These are phyloP conservation scores for Vigna angularis DNA, from an alignment of 306 rosid species.

Conservation along the genomic window DNA sequence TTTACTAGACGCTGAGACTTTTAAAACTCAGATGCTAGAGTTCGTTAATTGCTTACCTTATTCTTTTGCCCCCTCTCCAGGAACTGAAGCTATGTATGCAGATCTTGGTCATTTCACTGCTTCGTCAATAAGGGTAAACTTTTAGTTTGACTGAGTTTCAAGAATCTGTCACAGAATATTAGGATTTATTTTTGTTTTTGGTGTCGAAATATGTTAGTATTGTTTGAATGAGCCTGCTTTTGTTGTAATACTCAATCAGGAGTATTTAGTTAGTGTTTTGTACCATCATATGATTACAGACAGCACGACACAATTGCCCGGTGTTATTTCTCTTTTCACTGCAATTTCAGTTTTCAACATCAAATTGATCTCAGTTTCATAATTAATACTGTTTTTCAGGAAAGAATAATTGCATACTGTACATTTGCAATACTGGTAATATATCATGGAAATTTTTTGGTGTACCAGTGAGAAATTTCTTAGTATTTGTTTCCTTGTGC, in stretches of 20 bases:
- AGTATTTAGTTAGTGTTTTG: neutral
- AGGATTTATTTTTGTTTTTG: neutral
- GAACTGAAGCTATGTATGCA: conserved; percentile 94
- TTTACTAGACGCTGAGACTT: conserved; percentile 13
- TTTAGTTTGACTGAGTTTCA: conserved; percentile 25
- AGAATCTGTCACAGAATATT: neutral
- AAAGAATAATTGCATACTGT: neutral
- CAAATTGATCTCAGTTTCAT: conserved; percentile 5
- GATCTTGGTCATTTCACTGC: conserved; percentile 97
- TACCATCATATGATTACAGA: neutral
- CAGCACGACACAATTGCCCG: neutral
- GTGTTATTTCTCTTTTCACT: conserved; percentile 13
- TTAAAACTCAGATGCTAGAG: conserved; percentile 1
- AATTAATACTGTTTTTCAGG: neutral
- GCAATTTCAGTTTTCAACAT: conserved; percentile 1
- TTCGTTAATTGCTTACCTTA: conserved; percentile 30
- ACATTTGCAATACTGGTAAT: neutral
- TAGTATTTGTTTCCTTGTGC: conserved; percentile 47
- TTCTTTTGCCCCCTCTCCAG: conserved; percentile 48
- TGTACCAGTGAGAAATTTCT: conserved; percentile 26
- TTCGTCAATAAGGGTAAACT: conserved; percentile 77
- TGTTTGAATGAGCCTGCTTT: neutral
- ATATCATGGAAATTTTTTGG: neutral
- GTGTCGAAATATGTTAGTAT: neutral
- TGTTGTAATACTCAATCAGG: conserved; percentile 9